A percentile compares a stretch with the other conserved stretches of the same genome.
Evolutionary conservation across 768 basidiomycete species (phyloP).

Genomic region (Pisolithus albus): DNA sequence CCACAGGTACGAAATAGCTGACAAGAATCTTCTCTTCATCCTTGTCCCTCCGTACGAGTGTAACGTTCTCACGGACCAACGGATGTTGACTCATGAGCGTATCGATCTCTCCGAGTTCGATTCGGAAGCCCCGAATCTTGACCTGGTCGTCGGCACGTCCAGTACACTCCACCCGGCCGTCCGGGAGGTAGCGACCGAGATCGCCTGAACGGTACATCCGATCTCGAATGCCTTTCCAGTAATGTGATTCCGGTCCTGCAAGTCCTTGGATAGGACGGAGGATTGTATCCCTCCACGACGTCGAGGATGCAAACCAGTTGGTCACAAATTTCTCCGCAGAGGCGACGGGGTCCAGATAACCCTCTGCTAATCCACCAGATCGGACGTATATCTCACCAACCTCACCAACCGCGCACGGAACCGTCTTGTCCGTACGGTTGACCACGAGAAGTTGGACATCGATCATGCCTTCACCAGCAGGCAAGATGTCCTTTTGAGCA

Average conservation of each 20-base stretch:
- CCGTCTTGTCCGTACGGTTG: slow-evolving; percentile 76
- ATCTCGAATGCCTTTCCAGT: slow-evolving; percentile 95
- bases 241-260: slow-evolving; percentile 64
- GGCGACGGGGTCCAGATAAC: slow-evolving; percentile 80
- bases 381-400: slow-evolving; percentile 98
- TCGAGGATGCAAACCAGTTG: slow-evolving; percentile 77
- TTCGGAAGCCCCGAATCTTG: slow-evolving; percentile 98
- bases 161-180: slow-evolving; percentile 92
- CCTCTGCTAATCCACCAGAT: slow-evolving; percentile 94
- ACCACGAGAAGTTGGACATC: slow-evolving; percentile 97
- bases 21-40: slow-evolving; percentile 99
- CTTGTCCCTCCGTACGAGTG: slow-evolving; percentile 92
- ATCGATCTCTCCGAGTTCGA: slow-evolving; percentile 97
- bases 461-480: slow-evolving; percentile 95
- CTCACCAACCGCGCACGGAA: slow-evolving; percentile 91
- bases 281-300: slow-evolving; percentile 64
- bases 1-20: slow-evolving; percentile 91
- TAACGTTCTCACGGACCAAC: slow-evolving; percentile 94
- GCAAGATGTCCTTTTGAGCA: slow-evolving; percentile 96
- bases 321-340: slow-evolving; percentile 86
- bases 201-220: slow-evolving; percentile 98
- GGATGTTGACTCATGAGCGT: slow-evolving; percentile 92
- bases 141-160: slow-evolving; percentile 98
- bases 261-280: slow-evolving; percentile 47
- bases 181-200: slow-evolving; percentile 87